Evolutionary conservation across 2,329 filamentous ascomycete genomes (phyloP), one percentile per base, ranked within the genome.

Genomic region (Cytospora piceicola): DNA sequence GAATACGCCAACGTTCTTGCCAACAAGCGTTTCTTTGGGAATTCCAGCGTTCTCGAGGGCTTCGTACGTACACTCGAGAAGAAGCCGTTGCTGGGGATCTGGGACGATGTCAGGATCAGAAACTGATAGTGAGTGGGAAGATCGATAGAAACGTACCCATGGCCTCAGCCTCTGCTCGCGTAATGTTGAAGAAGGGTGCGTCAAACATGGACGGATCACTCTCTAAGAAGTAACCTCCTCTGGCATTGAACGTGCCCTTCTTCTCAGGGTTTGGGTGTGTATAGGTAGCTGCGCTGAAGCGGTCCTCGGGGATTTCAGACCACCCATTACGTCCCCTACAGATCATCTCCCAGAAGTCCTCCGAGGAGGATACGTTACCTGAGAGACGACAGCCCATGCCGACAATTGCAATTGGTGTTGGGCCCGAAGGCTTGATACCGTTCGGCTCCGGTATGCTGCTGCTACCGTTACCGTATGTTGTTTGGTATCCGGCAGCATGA

Each of bases 131-230:
- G 17, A 34, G 4, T 11, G 22, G 11, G 29, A n/a, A 22, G 11
- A 29, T 6, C 34, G 52, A 0, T 66, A 17, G 12, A 1, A 30
- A 66, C 72, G 36, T 61, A 74, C 73, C 75, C 75, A 79, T 77
- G 0, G 73, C 69, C 60, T 74, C 70, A 51, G 76, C 76, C 58
- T 79, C 76, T 20, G 72, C 68, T 49, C 73, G 71, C 3, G 76
- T 76, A 22, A 79, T 77, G 39, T 76, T 73, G 70, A 77, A 78
- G 58, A 78, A 79, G 4, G 69, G 69, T 32, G 73, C 75, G 65
- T 78, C 72, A 63, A 75, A 76, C 56, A 70, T 63, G 11, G 70
- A 67, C 3, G 72, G 61, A 46, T 77, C 74, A 49, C 73, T 69
- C 5, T 69, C 67, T 32, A 78, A 69, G 32, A 78, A 75, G 63